phyloP scores from a whole-genome alignment of 495 filamentous ascomycete genomes.

The Penicillium angulare region DNA sequence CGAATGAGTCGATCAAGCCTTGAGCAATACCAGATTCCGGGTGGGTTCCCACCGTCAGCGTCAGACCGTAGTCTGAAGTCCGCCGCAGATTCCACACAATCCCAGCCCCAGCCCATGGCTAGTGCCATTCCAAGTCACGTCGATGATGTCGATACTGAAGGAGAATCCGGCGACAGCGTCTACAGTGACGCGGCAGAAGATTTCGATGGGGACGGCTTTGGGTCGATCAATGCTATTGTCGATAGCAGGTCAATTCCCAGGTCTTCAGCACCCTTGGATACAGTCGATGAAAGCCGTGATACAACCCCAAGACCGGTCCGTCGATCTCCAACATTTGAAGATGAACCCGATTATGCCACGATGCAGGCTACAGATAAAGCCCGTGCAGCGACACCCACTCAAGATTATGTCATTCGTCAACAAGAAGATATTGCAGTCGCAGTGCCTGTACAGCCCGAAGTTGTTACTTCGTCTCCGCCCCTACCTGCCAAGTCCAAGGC shows the following conservation, averaged over 20 bases:
- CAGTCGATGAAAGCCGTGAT: slow-evolving; percentile 18
- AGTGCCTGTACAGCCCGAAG: slow-evolving; percentile 8
- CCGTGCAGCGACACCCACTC: slow-evolving; percentile 24
- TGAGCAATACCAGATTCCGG: slow-evolving; percentile 37
- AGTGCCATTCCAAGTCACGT: slow-evolving; percentile 10
- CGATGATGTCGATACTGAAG: slow-evolving; percentile 37
- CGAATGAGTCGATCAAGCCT: slow-evolving; percentile 32
- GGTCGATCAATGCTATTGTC: slow-evolving; percentile 81
- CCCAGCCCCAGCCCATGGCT: slow-evolving; percentile 9
- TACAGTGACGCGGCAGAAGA: slow-evolving; percentile 91
- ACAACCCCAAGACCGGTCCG: slow-evolving; percentile 17
- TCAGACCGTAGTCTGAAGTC: slow-evolving; percentile 22
- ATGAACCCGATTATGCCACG: slow-evolving; percentile 11
- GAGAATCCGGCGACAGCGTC: slow-evolving; percentile 62
- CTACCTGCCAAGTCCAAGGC: slow-evolving; percentile 9
- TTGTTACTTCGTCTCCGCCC: slow-evolving; percentile 24
- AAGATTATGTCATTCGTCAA: slow-evolving; percentile 9
- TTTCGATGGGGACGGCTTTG: slow-evolving; percentile 71
- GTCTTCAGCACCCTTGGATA: slow-evolving; percentile 11
- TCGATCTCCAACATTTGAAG: slow-evolving; percentile 11
- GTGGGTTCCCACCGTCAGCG: slow-evolving; percentile 33
- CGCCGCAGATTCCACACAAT: slow-evolving; percentile 3
- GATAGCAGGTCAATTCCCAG: slow-evolving; percentile 48
- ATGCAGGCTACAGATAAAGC: slow-evolving; percentile 20
- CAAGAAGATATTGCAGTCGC: slow-evolving; percentile 20